These are phyloP conservation scores for Corylus heterophylla DNA, from an alignment of 306 rosid species.

Conservation along the genomic window DNA sequence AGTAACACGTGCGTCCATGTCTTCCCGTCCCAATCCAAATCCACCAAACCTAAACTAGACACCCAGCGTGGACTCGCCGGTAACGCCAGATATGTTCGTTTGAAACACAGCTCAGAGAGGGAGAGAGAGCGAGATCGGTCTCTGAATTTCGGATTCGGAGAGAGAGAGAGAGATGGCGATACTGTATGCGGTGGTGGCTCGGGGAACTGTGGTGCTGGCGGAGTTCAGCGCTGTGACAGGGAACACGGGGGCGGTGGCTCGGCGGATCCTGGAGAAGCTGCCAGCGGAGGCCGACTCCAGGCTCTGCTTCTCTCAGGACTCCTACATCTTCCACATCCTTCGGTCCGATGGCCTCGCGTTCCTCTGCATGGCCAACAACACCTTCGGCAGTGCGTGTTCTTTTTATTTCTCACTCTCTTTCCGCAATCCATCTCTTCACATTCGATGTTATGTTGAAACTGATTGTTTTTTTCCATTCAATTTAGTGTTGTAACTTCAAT, in stretches of 20 bases:
- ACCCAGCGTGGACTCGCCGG: slow-evolving; percentile 38
- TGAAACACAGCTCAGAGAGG: slow-evolving; percentile 8
- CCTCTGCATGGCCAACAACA: slow-evolving; percentile 95
- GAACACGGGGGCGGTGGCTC: slow-evolving; percentile 88
- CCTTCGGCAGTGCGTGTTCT: slow-evolving; percentile 80
- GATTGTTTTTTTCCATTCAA: not conserved
- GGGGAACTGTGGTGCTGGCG: slow-evolving; percentile 85
- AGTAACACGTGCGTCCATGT: not conserved
- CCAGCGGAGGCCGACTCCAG: slow-evolving; percentile 86
- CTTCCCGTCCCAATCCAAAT: not conserved
- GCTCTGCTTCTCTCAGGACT: slow-evolving; percentile 95
- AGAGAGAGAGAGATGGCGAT: slow-evolving; percentile 64
- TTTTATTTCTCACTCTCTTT: not conserved
- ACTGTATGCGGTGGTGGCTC: slow-evolving; percentile 87
- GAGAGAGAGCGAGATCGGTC: slow-evolving; percentile 11
- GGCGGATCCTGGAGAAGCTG: slow-evolving; percentile 90
- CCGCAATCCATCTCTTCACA: not conserved
- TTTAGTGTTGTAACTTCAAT: not conserved
- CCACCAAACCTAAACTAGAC: not conserved
- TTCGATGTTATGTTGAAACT: not conserved
- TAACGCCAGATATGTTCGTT: not conserved
- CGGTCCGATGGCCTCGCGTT: slow-evolving; percentile 74
- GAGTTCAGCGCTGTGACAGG: slow-evolving; percentile 98
- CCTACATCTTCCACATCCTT: slow-evolving; percentile 90
- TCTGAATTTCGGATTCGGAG: slow-evolving; percentile 1